A percentile compares a stretch with the other conserved stretches of the same genome.
phyloP scores from a whole-genome alignment of 176 grass and related monocot genomes.

The Poa pratensis region DNA sequence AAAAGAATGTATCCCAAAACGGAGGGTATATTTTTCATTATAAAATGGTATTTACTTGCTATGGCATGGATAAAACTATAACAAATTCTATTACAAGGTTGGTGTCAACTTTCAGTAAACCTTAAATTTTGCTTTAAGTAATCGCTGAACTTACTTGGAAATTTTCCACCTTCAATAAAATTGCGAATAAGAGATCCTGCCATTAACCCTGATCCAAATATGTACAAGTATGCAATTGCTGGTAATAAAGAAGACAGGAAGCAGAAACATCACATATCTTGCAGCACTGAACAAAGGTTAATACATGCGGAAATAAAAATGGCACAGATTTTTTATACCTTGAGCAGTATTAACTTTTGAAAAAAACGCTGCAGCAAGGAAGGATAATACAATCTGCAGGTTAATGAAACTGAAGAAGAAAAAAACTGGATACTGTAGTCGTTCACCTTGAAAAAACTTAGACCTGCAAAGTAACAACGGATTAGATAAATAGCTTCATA shows the following conservation, averaged over 20 bases:
- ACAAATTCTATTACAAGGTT: not conserved
- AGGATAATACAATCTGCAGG: conserved; percentile 88
- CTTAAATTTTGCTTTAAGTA: not conserved
- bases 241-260: conserved; percentile 42
- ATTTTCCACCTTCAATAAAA: conserved; percentile 76
- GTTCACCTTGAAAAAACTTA: conserved; percentile 85
- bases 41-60: conserved; percentile 2
- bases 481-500: conserved; percentile 23
- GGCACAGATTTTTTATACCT: conserved; percentile 45
- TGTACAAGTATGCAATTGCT: conserved; percentile 91
- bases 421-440: conserved; percentile 82
- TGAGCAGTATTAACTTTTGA: conserved; percentile 80
- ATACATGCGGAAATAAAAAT: conserved; percentile 17
- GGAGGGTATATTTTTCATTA: not conserved
- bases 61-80: conserved; percentile 24
- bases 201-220: conserved; percentile 80
- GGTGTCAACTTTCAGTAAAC: conserved; percentile 10
- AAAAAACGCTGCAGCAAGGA: conserved; percentile 79
- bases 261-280: conserved; percentile 40
- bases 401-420: conserved; percentile 94
- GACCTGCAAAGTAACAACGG: conserved; percentile 61
- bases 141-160: conserved; percentile 73
- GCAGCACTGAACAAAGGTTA: conserved; percentile 7
- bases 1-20: conserved; percentile 1
- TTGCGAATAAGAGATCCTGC: conserved; percentile 68